phyloP scores from a whole-genome alignment of 2,329 filamentous ascomycete genomes.

The Fusarium phyllophilum region DNA sequence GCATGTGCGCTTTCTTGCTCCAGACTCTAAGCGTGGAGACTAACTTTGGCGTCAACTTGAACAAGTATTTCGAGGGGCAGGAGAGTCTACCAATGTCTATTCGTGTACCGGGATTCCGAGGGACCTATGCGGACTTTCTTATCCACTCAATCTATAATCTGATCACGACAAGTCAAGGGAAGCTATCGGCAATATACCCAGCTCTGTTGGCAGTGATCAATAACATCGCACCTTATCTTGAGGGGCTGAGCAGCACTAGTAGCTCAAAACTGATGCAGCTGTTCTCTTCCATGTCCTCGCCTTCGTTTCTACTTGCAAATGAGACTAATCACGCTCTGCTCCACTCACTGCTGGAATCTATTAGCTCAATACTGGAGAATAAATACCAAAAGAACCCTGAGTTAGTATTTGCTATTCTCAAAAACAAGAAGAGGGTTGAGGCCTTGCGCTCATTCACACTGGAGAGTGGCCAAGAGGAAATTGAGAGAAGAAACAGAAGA shows the following conservation, averaged over 20 bases:
- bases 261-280: slow-evolving; percentile 87
- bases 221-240: slow-evolving; percentile 87
- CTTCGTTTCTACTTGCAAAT: slow-evolving; percentile 90
- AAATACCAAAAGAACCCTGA: slow-evolving; percentile 84
- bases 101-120: slow-evolving; percentile 83
- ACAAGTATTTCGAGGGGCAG: slow-evolving; percentile 87
- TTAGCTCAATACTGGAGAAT: slow-evolving; percentile 91
- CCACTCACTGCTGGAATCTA: slow-evolving; percentile 83
- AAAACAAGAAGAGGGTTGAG: slow-evolving; percentile 84
- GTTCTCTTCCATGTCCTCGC: slow-evolving; percentile 91
- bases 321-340: slow-evolving; percentile 89
- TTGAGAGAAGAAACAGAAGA: slow-evolving; percentile 79
- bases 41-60: slow-evolving; percentile 89
- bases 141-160: slow-evolving; percentile 94
- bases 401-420: slow-evolving; percentile 81
- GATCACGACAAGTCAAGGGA: slow-evolving; percentile 91
- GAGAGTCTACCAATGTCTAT: slow-evolving; percentile 87
- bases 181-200: slow-evolving; percentile 89
- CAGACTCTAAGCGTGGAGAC: slow-evolving; percentile 95
- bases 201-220: slow-evolving; percentile 92
- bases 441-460: slow-evolving; percentile 87
- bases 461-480: slow-evolving; percentile 90
- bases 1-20: slow-evolving; percentile 97
- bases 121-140: slow-evolving; percentile 92
- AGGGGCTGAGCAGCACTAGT: slow-evolving; percentile 77